A percentile compares a stretch with the other conserved stretches of the same genome.
Evolutionary conservation across 1,284 basidiomycete species (phyloP).

Genomic region (Irpex rosettiformis): DNA sequence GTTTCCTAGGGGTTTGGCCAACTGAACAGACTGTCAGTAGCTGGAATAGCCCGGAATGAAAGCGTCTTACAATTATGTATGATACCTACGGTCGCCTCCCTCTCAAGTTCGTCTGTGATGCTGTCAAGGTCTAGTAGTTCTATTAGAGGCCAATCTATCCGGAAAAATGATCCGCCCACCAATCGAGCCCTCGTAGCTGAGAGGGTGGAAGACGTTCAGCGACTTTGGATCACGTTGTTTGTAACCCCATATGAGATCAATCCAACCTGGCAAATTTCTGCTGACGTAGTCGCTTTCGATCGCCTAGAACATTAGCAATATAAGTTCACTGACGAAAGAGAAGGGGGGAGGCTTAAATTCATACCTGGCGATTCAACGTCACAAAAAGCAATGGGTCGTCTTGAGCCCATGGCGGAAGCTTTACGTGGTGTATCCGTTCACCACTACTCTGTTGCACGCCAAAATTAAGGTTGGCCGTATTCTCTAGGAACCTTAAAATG

Average conservation of each 20-base stretch:
- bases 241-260: constrained; percentile 88
- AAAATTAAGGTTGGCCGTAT: constrained; percentile 75
- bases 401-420: constrained; percentile 89
- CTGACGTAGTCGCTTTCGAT: constrained; percentile 91
- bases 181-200: constrained; percentile 93
- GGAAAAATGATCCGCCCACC: constrained; percentile 38
- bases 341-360: constrained; percentile 9
- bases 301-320: constrained; percentile 47
- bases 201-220: constrained; percentile 89
- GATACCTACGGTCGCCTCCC: constrained; percentile 90
- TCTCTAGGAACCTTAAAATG: constrained; percentile 64
- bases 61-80: constrained; percentile 83
- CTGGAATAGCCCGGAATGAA: constrained; percentile 12
- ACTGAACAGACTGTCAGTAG: constrained; percentile 41
- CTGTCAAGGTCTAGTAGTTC: constrained; percentile 68
- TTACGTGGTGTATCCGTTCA: constrained; percentile 84
- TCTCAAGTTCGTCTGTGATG: constrained; percentile 83
- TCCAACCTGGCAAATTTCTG: constrained; percentile 85
- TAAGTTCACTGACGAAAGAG: neutral
- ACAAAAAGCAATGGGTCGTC: constrained; percentile 85
- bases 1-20: constrained; percentile 86
- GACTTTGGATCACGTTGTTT: constrained; percentile 82
- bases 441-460: constrained; percentile 81
- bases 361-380: constrained; percentile 72
- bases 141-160: neutral